Conservation (phyloP, 306 rosid genomes). For the Medicago arabica region DNA sequence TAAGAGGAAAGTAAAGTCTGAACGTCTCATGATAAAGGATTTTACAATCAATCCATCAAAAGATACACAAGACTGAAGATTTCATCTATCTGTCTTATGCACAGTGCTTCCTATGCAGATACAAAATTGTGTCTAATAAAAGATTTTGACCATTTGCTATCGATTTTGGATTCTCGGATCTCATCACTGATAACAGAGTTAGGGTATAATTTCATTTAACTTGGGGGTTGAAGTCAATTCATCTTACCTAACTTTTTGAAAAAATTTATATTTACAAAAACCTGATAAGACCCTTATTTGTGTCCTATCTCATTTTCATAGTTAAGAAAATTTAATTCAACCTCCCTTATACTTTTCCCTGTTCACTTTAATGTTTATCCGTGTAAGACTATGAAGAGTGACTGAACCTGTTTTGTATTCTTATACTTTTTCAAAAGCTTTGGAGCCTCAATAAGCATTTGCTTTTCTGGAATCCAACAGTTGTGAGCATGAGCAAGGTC, state of each 20-base stretch:
- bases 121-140: background rate
- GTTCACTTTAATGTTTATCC: background rate
- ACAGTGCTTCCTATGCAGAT: background rate
- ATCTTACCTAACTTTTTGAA: background rate
- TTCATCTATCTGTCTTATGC: background rate
- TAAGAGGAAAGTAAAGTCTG: background rate
- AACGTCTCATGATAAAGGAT: background rate
- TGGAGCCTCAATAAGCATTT: conserved; percentile 45
- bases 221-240: background rate
- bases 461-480: conserved; percentile 51
- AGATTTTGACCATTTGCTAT: background rate
- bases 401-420: conserved; percentile 41
- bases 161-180: background rate
- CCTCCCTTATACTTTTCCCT: background rate
- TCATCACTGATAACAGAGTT: background rate
- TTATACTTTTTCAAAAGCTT: conserved; percentile 48
- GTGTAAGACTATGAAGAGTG: conserved; percentile 3
- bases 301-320: background rate
- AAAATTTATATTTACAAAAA: no score
- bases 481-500: conserved; percentile 57
- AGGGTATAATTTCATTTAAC: background rate
- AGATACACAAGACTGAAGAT: background rate
- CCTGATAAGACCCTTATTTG: background rate
- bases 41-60: no score
- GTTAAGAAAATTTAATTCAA: background rate